A percentile compares a stretch with the other conserved stretches of the same genome.
Conservation (phyloP, 140 eudicot species). For the Oenanthe javanica region DNA sequence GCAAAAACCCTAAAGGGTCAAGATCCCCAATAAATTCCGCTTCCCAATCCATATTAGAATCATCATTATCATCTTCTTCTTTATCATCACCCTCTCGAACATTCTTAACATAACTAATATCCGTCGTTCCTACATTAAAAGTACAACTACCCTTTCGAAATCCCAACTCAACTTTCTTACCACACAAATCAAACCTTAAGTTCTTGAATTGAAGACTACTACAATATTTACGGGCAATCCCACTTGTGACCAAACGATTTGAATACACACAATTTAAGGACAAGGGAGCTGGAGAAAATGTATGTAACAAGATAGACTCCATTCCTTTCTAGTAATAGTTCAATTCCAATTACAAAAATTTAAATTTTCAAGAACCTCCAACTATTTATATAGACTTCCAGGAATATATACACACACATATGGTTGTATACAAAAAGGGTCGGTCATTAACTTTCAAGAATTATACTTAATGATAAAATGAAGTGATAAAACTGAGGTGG, state of each 20-base stretch:
- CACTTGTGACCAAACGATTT: neutral
- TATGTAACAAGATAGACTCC: neutral
- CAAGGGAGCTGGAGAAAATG: slow-evolving; percentile 1
- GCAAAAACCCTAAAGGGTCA: slow-evolving; percentile 19
- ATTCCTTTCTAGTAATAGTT: neutral
- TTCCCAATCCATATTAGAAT: slow-evolving; percentile 52
- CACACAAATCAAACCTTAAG: neutral
- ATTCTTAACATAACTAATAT: slow-evolving; percentile 29
- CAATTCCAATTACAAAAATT: neutral
- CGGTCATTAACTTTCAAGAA: neutral
- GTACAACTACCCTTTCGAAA: neutral
- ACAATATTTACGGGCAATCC: too few species aligned
- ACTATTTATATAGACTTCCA: neutral
- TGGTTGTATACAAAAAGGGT: neutral
- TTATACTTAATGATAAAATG: neutral
- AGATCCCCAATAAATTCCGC: slow-evolving; percentile 69
- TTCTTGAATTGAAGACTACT: neutral
- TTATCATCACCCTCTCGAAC: slow-evolving; percentile 32
- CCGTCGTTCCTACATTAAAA: slow-evolving; percentile 26
- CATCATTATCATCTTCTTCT: slow-evolving; percentile 9
- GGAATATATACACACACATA: neutral
- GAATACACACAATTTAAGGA: slow-evolving; percentile 6
- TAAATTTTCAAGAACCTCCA: neutral
- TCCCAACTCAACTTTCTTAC: neutral
- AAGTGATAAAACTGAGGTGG: neutral